Percentiles rank a stretch among this genome's conserved stretches.
These are phyloP conservation scores for Verticillium nonalfalfae DNA, from an alignment of 2,329 filamentous ascomycete species.

Conservation along the genomic window DNA sequence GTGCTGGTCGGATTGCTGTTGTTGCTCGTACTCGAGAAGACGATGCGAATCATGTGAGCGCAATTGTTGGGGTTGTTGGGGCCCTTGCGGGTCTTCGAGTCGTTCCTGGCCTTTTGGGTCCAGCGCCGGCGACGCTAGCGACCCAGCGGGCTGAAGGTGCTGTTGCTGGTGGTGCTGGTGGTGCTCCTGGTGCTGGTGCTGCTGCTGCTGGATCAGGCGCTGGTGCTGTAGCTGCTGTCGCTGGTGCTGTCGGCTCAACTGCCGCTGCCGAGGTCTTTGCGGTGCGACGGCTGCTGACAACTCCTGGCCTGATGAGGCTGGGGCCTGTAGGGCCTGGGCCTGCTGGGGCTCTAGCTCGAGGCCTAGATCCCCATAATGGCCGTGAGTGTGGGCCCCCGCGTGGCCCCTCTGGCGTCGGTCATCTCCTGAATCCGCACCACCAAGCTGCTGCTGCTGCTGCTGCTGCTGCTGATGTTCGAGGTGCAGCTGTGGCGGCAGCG, in stretches of 20 bases:
- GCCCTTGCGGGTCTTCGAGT: not conserved
- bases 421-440: not conserved
- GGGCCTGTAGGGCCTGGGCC: not conserved
- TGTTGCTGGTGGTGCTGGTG: not conserved
- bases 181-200: not conserved
- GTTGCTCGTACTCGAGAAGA: not conserved
- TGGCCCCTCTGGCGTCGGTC: not conserved
- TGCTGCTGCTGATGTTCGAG: not conserved
- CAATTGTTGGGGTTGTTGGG: not conserved
- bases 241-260: not conserved
- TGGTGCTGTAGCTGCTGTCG: not conserved
- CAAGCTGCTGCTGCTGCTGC: not conserved
- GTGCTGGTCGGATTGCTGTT: not conserved
- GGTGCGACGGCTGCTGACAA: not conserved
- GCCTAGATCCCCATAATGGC: not conserved
- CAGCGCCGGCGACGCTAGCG: not conserved
- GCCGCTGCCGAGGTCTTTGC: not conserved
- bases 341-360: not conserved
- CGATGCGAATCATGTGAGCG: not conserved
- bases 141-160: not conserved
- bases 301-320: not conserved
- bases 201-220: not conserved
- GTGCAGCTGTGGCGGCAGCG: too few species aligned
- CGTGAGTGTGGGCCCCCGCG: not conserved
- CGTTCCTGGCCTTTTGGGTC: not conserved